These are phyloP conservation scores for Fusarium kyushuense DNA, from an alignment of 2,329 filamentous ascomycete species.

Conservation along the genomic window DNA sequence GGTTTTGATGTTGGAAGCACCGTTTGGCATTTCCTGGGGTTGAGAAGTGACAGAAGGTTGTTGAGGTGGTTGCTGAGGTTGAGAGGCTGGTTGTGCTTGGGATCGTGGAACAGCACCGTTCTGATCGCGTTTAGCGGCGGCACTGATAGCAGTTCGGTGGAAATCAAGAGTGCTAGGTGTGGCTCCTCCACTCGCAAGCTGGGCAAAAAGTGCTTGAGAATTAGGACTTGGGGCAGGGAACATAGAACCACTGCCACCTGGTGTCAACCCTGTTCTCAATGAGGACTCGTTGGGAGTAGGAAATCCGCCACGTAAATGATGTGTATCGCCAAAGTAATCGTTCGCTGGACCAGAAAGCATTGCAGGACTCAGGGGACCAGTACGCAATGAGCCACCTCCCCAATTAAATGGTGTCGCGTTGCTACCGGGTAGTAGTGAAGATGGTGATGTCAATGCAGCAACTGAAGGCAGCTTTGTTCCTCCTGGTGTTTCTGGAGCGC, in stretches of 20 bases:
- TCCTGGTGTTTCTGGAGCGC: slow-evolving; percentile 81
- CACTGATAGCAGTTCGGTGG: slow-evolving; percentile 89
- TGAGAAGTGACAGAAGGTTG: slow-evolving; percentile 61
- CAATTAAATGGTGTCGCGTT: slow-evolving; percentile 82
- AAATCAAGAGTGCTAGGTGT: slow-evolving; percentile 95
- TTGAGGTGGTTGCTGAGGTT: slow-evolving; percentile 28
- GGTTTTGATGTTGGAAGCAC: slow-evolving; percentile 56
- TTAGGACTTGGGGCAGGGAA: slow-evolving; percentile 93
- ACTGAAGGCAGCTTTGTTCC: slow-evolving; percentile 88
- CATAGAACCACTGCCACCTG: slow-evolving; percentile 96
- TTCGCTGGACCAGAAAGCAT: slow-evolving; percentile 90
- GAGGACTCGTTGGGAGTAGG: slow-evolving; percentile 98
- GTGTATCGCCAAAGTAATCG: slow-evolving; percentile 89
- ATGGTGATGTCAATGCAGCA: slow-evolving; percentile 90
- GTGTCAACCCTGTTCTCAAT: slow-evolving; percentile 88
- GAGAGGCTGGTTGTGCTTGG: slow-evolving; percentile 54
- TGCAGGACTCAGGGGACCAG: slow-evolving; percentile 93
- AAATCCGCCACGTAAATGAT: slow-evolving; percentile 83
- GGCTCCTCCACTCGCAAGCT: slow-evolving; percentile 81
- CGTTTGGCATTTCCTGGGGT: slow-evolving; percentile 64
- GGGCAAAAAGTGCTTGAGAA: slow-evolving; percentile 83
- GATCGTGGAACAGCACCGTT: slow-evolving; percentile 51
- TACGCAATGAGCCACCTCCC: slow-evolving; percentile 85
- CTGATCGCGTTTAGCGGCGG: slow-evolving; percentile 72
- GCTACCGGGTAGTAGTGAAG: slow-evolving; percentile 79